These are phyloP conservation scores for Saccharomycopsis fibuligera DNA, from an alignment of 805 yeast genomes.

Conservation along the genomic window DNA sequence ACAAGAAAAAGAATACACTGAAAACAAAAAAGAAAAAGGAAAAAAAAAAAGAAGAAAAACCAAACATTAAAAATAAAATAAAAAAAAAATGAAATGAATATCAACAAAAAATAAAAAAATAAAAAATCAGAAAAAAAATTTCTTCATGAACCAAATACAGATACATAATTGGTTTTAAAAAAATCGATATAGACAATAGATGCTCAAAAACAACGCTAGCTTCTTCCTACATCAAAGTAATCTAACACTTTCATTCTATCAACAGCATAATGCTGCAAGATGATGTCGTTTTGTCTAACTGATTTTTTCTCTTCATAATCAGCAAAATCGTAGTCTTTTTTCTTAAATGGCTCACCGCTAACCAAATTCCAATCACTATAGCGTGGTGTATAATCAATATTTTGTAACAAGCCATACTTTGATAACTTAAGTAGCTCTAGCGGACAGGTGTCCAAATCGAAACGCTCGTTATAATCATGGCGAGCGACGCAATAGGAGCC, in stretches of 20 bases:
- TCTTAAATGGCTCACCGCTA: too few relatives aligned
- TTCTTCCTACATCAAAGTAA: neutral
- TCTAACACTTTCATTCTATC: neutral
- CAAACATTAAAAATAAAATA: too few relatives aligned
- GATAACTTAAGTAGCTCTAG: neutral
- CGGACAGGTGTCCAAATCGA: neutral
- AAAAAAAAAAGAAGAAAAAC: too few relatives aligned
- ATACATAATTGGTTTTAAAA: too few relatives aligned
- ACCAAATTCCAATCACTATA: neutral
- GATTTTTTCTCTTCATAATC: neutral
- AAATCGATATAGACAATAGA: neutral
- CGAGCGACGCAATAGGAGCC: too few relatives aligned
- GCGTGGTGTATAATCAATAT: neutral
- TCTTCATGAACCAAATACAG: neutral
- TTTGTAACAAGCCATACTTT: neutral
- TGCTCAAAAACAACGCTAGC: neutral
- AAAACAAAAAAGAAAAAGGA: too few relatives aligned
- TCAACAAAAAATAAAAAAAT: neutral
- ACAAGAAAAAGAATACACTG: too few relatives aligned
- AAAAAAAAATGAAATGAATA: neutral
- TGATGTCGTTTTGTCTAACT: neutral
- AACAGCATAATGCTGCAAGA: constrained; percentile 1
- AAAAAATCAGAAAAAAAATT: too few relatives aligned
- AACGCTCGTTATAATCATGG: neutral
- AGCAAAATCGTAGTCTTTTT: neutral